phyloP scores from a whole-genome alignment of 1,284 basidiomycete genomes.

The Moniliophthora roreri region DNA sequence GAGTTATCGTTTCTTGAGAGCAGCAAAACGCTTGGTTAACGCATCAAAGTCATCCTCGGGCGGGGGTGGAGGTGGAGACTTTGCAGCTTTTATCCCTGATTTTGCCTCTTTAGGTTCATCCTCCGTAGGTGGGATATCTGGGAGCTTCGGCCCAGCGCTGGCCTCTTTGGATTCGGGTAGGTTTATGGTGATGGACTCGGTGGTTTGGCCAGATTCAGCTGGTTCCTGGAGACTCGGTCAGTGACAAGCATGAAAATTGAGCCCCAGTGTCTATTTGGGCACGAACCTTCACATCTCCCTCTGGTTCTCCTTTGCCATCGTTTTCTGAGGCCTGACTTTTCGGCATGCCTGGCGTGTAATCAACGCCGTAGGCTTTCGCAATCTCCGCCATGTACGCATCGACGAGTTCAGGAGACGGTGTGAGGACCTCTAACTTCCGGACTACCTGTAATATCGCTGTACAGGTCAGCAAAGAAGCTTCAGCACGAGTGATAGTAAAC shows the following conservation, averaged over 20 bases:
- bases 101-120: constrained; percentile 27
- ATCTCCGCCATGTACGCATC: constrained; percentile 89
- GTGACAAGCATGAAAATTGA: not conserved
- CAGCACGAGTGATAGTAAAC: constrained; percentile 6
- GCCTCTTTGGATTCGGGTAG: constrained; percentile 21
- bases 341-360: constrained; percentile 51
- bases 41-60: constrained; percentile 71
- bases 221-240: not conserved
- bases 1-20: constrained; percentile 70
- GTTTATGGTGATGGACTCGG: constrained; percentile 3
- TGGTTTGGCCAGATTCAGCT: constrained; percentile 5
- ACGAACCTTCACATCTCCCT: constrained; percentile 34
- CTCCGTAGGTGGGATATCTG: constrained; percentile 48
- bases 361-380: constrained; percentile 82
- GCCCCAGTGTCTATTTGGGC: not conserved
- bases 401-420: constrained; percentile 75
- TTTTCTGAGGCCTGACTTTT: not conserved
- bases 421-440: constrained; percentile 68
- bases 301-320: constrained; percentile 16
- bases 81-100: constrained; percentile 21
- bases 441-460: constrained; percentile 48
- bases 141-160: constrained; percentile 37
- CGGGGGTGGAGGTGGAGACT: constrained; percentile 27
- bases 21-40: constrained; percentile 73
- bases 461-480: constrained; percentile 3